Base-by-base conservation (phyloP, 2,329 filamentous ascomycete genomes). In the Xylariales sp. region DNA sequence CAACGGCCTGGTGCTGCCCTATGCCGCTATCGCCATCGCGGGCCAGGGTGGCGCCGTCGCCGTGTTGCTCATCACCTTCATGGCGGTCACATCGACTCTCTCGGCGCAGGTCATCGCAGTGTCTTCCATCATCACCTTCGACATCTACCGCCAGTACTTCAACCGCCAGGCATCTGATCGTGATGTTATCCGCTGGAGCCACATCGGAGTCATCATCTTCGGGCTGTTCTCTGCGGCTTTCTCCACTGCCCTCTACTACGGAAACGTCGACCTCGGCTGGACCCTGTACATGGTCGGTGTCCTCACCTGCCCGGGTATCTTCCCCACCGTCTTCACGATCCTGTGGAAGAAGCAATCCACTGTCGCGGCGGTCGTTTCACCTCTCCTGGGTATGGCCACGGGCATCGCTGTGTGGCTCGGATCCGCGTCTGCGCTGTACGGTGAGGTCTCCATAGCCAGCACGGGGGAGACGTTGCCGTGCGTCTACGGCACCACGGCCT, bases 81-180 rank as follows among this genome's bases (percentile, higher is more conserved):
- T 94, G 81, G 88, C 88, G 14, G 88, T 94, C 18, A 94, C 88
- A 0, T 86, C 80, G 3, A 85, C 88, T 0, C 84, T 85, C 48
- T 88, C 83, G 2, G 82, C 87, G 0, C 85, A 94, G 58, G 67
- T 94, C 6, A 90, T 95, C 40, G 86, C 88, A 2, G 86, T 91
- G 1, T 90, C 85, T 2, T 88, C 84, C 7, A 93, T 94, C 60
- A 81, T 82, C 62, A 93, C 88, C 1, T 93, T 91, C 58, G 88
- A 94, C 53, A 75, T 91, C 49, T 94, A 91, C 63, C 44, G 35
- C 5, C 35, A 38, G 15, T 38, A 38, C 19, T 38, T 38, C 12
- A 38, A 38, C n/a, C 20, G 17, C n/a, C 18, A 7, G 5, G 72
- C 72, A 0, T 65, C 61, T 0, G 70, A 39, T 19, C 29, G 30